Evolutionary conservation across 257 asterid genomes (phyloP), one percentile per base, ranked within the genome.

Genomic region (Solanum clarkiae): DNA sequence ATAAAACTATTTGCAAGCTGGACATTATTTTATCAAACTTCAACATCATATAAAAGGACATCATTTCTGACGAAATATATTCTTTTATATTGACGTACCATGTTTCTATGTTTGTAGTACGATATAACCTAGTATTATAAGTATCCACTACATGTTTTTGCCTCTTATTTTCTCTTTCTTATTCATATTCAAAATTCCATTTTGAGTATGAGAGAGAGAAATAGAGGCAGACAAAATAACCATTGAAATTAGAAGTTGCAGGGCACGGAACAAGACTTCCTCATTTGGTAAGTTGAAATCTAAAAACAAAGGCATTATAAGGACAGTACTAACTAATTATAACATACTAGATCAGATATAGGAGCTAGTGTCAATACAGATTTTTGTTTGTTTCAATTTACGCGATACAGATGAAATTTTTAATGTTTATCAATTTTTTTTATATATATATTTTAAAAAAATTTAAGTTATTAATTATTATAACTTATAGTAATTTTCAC

Each of bases 211-310:
- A 75, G 22, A 14, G 10, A 71, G 10, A 71, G 79, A 12, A 69
- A 69, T 57, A 3, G 16, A 17, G 53, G 80, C 6, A 45, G 56
- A 45, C 57, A 72, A 72, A 68, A 77, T 6, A 51, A 13, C 66
- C 22, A 62, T 81, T 65, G 63, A 82, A 82, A 44, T 51, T 24
- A 65, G 86, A 63, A 63, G 32, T 63, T 82, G 87, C 82, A 56
- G 82, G 81, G 74, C 8, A 71, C 20, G 17, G 55, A 74, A 22
- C 15, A 75, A 80, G 47, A 83, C 66, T 83, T 86, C 88, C 88
- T 84, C 26, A 86, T 83, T 42, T 86, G 55, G 87, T 47, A 88
- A 86, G 88, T 85, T 88, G 86, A 88, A 84, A 53, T 66, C 84
- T 57, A 22, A 59, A 62, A 84, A 32, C 10, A 84, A 74, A 71